Percentiles rank a stretch among this genome's conserved stretches.
These are phyloP conservation scores for Kuraishia molischiana DNA, from an alignment of 805 yeast species.

Conservation along the genomic window DNA sequence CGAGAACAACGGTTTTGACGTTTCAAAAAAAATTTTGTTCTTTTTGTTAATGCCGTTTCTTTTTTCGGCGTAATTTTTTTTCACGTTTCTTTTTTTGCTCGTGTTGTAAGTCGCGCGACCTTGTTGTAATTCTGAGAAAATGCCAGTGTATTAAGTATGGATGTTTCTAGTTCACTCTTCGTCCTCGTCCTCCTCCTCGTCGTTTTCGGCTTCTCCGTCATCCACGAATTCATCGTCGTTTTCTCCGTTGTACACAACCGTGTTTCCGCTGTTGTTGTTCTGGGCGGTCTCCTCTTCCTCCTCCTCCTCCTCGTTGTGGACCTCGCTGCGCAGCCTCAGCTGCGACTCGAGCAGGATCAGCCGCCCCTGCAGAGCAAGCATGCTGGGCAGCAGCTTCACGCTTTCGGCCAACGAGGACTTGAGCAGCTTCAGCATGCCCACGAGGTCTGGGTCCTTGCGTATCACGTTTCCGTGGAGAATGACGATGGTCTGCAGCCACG, in stretches of 20 bases:
- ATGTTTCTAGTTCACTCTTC: too few species aligned
- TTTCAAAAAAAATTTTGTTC: too few species aligned
- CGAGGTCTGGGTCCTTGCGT: constrained; percentile 38
- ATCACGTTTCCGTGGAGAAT: constrained; percentile 61
- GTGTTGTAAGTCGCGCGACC: too few species aligned
- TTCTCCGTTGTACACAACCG: constrained; percentile 24
- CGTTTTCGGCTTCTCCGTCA: constrained; percentile 27
- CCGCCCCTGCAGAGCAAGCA: constrained; percentile 80
- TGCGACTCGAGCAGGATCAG: constrained; percentile 71
- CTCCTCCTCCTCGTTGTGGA: constrained; percentile 24
- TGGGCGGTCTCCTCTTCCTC: constrained; percentile 25
- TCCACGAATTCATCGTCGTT: constrained; percentile 28
- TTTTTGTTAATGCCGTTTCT: too few species aligned
- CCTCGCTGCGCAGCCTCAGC: constrained; percentile 53
- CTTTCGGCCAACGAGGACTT: constrained; percentile 48
- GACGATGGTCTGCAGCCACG: constrained; percentile 80
- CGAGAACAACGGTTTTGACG: too few species aligned
- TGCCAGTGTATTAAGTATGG: too few species aligned
- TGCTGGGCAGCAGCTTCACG: constrained; percentile 48
- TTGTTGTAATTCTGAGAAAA: too few species aligned
- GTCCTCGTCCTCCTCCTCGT: constrained; percentile 15
- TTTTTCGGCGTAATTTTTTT: too few species aligned
- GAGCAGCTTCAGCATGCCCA: constrained; percentile 45
- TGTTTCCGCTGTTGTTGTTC: too few species aligned
- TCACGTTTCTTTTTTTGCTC: too few species aligned